These are phyloP conservation scores for Smittium culicis DNA, from an alignment of 371 early-diverging fungal genomes.

Conservation along the genomic window DNA sequence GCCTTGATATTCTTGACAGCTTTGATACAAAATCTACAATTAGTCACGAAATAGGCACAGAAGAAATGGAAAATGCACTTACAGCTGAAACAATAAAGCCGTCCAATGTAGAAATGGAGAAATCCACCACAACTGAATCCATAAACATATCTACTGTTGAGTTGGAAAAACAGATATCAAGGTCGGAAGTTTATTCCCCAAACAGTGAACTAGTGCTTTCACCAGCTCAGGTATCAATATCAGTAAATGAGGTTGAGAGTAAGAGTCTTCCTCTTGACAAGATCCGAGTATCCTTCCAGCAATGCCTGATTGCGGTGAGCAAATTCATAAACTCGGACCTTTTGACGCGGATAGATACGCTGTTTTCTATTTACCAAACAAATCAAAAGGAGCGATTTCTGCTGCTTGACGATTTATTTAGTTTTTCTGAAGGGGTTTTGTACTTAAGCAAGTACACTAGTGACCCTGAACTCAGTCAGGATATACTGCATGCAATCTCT, in stretches of 20 bases:
- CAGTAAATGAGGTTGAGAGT: slow-evolving; percentile 20
- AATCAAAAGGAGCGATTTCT: slow-evolving; percentile 51
- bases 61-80: too few relatives aligned
- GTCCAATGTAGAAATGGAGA: too few relatives aligned
- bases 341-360: slow-evolving; percentile 60
- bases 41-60: too few relatives aligned
- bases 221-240: slow-evolving; percentile 23
- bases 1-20: background rate
- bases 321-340: slow-evolving; percentile 63
- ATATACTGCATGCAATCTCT: background rate
- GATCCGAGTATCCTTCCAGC: slow-evolving; percentile 53
- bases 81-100: too few relatives aligned
- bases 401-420: slow-evolving; percentile 68
- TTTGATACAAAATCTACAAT: slow-evolving; percentile 2
- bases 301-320: slow-evolving; percentile 64
- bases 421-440: slow-evolving; percentile 74
- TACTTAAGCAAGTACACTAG: slow-evolving; percentile 22
- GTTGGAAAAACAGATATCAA: too few relatives aligned
- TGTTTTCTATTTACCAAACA: slow-evolving; percentile 71
- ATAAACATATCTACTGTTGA: too few relatives aligned
- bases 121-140: too few relatives aligned
- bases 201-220: background rate
- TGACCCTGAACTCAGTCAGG: background rate
- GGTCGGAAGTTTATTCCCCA: background rate
- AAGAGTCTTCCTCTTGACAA: slow-evolving; percentile 27